phyloP scores from a whole-genome alignment of 441 rosid genomes.

The Adansonia rubrostipa region DNA sequence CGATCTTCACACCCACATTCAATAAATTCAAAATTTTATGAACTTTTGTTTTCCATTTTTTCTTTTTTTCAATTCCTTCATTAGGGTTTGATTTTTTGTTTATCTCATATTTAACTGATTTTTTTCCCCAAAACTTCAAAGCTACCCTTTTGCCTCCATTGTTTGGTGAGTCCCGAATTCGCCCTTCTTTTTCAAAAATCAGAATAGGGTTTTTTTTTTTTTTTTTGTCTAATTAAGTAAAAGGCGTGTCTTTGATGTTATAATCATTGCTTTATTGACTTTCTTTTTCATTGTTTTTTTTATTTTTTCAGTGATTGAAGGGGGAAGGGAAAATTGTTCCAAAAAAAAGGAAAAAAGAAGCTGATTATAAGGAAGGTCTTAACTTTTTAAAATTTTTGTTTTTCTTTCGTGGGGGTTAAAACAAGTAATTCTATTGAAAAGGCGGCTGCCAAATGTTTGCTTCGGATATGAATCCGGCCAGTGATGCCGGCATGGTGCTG shows the following conservation, averaged over 20 bases:
- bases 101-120: neutral
- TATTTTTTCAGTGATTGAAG: conserved; percentile 28
- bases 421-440: neutral
- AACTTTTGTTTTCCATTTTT: neutral
- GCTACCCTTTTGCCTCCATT: conserved; percentile 18
- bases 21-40: neutral
- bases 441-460: conserved; percentile 36
- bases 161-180: conserved; percentile 19
- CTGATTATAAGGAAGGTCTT: conserved; percentile 14
- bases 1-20: conserved; percentile 41
- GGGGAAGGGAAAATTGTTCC: conserved; percentile 11
- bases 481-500: conserved; percentile 44
- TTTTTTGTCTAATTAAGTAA: conserved; percentile 17
- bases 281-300: neutral
- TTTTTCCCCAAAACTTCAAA: conserved; percentile 20
- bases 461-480: conserved; percentile 50
- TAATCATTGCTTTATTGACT: neutral
- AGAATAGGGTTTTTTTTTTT: conserved; percentile 22
- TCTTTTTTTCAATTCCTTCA: neutral
- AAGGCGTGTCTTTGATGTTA: neutral
- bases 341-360: neutral
- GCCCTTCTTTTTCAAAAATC: neutral
- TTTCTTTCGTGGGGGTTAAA: neutral
- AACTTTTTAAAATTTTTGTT: neutral
- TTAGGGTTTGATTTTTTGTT: conserved; percentile 25